phyloP scores from a whole-genome alignment of 2,329 filamentous ascomycete genomes.

The Arthrocladium fulminans region DNA sequence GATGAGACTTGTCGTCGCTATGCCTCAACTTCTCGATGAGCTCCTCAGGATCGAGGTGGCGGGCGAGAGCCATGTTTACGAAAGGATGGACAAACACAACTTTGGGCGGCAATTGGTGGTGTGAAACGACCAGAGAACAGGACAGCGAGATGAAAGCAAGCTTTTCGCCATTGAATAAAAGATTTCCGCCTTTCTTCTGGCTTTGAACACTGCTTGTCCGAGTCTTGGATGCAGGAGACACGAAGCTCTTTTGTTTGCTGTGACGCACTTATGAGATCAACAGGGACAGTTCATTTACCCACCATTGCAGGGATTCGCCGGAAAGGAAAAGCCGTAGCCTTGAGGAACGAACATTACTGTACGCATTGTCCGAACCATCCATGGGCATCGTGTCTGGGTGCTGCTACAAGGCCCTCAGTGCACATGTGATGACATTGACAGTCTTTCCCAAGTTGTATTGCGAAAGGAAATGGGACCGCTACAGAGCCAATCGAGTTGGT shows the following conservation, averaged over 20 bases:
- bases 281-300: background rate
- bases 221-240: background rate
- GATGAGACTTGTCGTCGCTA: conserved; percentile 21
- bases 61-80: conserved; percentile 8
- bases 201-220: background rate
- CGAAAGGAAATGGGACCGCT: no score
- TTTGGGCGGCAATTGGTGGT: background rate
- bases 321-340: no score
- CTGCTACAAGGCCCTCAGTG: no score
- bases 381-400: no score
- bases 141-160: background rate
- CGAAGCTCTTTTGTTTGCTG: background rate
- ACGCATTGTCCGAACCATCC: no score
- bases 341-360: no score
- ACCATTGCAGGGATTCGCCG: no score
- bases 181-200: background rate
- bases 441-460: no score
- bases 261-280: background rate
- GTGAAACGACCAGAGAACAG: background rate
- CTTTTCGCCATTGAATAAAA: background rate
- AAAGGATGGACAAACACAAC: background rate
- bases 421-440: no score
- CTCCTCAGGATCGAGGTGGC: conserved; percentile 25
- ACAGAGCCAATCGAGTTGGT: no score
- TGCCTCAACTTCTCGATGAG: conserved; percentile 23